These are phyloP conservation scores for Metarhizium rileyi DNA, from an alignment of 2,329 filamentous ascomycete species.

Conservation along the genomic window DNA sequence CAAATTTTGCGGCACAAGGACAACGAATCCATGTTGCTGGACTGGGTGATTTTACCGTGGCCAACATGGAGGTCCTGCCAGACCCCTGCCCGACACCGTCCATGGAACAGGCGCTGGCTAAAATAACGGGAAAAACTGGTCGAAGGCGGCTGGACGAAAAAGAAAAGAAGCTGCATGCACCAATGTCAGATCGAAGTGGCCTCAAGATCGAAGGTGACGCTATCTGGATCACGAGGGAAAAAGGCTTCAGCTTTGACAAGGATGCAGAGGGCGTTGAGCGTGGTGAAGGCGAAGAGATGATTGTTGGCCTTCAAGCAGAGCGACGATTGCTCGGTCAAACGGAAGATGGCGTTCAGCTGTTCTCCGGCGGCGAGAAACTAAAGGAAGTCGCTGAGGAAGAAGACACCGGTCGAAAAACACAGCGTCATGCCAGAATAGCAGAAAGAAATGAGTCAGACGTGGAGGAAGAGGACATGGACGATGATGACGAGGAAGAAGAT, in stretches of 20 bases:
- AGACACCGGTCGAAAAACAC: conserved; percentile 51
- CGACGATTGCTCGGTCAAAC: conserved; percentile 73
- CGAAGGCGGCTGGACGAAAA: conserved; percentile 83
- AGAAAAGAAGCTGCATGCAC: conserved; percentile 90
- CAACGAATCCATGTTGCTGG: conserved; percentile 89
- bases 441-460: conserved; percentile 49
- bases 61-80: conserved; percentile 75
- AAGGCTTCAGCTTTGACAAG: conserved; percentile 65
- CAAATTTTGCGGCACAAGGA: conserved; percentile 79
- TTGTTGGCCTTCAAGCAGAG: conserved; percentile 79
- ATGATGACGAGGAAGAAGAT: conserved; percentile 24
- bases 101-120: conserved; percentile 79
- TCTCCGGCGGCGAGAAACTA: conserved; percentile 65
- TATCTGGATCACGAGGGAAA: conserved; percentile 72
- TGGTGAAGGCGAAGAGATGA: conserved; percentile 91
- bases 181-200: conserved; percentile 96
- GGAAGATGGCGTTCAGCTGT: conserved; percentile 75
- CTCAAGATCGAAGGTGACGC: conserved; percentile 95
- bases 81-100: conserved; percentile 93
- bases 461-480: conserved; percentile 35
- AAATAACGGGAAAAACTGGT: conserved; percentile 71
- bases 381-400: conserved; percentile 42
- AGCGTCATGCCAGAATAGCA: conserved; percentile 47
- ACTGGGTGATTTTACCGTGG: conserved; percentile 77
- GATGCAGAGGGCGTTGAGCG: conserved; percentile 60